Percentiles rank a stretch among this genome's conserved stretches.
These are phyloP conservation scores for Pleurotus pulmonarius DNA, from an alignment of 768 basidiomycete genomes.

Conservation along the genomic window DNA sequence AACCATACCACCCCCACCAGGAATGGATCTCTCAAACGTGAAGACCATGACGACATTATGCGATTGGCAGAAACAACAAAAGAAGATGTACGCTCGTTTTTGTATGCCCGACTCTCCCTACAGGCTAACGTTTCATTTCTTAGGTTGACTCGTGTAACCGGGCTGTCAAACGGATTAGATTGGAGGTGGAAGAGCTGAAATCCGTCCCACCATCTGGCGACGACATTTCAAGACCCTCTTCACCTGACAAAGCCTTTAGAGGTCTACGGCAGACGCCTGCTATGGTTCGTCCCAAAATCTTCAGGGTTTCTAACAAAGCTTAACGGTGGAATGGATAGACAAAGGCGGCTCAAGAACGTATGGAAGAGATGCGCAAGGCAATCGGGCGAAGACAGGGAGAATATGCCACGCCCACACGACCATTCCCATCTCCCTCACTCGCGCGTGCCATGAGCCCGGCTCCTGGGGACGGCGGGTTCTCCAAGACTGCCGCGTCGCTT, in stretches of 20 bases:
- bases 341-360: conserved; percentile 69
- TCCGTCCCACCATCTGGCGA: conserved; percentile 18
- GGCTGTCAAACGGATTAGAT: conserved; percentile 70
- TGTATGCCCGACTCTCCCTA: neutral
- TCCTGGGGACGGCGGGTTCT: neutral
- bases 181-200: conserved; percentile 54
- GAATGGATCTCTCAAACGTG: conserved; percentile 19
- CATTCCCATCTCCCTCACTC: conserved; percentile 24
- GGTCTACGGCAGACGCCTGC: conserved; percentile 39
- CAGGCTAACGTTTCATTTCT: conserved; percentile 8
- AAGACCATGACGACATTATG: conserved; percentile 42
- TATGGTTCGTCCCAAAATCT: conserved; percentile 34
- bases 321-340: conserved; percentile 38
- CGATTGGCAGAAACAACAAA: conserved; percentile 50
- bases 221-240: conserved; percentile 42
- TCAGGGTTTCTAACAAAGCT: neutral
- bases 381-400: conserved; percentile 61
- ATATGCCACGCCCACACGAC: conserved; percentile 42
- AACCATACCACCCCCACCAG: conserved; percentile 14
- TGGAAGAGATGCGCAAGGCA: conserved; percentile 80
- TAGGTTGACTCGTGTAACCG: conserved; percentile 73
- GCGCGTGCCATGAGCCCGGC: conserved; percentile 16
- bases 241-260: conserved; percentile 54
- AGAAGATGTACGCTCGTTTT: conserved; percentile 53
- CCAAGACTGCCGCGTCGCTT: conserved; percentile 34